A percentile compares a stretch with the other conserved stretches of the same genome.
phyloP scores from a whole-genome alignment of 371 early-diverging fungal genomes.

The Mortierella sp. region DNA sequence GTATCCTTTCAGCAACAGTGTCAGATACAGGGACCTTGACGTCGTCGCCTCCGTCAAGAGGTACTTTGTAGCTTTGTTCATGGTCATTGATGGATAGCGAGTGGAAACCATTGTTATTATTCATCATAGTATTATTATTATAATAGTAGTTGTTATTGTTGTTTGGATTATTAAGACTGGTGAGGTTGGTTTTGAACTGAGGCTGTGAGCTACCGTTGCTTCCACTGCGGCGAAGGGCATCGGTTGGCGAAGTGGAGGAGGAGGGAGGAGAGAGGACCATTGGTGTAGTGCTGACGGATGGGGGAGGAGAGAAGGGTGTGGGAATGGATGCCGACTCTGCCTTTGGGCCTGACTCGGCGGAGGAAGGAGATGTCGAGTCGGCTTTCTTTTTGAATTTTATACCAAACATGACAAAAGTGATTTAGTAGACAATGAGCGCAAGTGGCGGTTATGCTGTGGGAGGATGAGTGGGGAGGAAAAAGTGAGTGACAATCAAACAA shows the following conservation, averaged over 20 bases:
- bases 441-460: not conserved
- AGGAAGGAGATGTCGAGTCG: not conserved
- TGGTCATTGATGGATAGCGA: not conserved
- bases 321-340: not conserved
- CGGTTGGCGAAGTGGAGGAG: not conserved
- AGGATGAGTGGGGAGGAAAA: not conserved
- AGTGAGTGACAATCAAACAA: no score
- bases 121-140: not conserved
- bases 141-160: conserved; percentile 9
- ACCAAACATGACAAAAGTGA: not conserved
- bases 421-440: not conserved
- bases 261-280: not conserved
- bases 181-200: conserved; percentile 19
- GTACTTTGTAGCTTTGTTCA: conserved; percentile 32
- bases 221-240: conserved; percentile 15
- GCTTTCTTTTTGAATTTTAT: conserved; percentile 5
- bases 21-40: conserved; percentile 31
- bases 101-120: not conserved
- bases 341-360: not conserved
- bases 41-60: conserved; percentile 17
- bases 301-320: not conserved
- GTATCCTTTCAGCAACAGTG: not conserved
- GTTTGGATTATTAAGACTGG: conserved; percentile 17
- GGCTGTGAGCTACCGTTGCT: conserved; percentile 13
- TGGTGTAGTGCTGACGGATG: not conserved